These are phyloP conservation scores for Porphyrellus cyaneotinctus DNA, from an alignment of 768 basidiomycete genomes.

Conservation along the genomic window DNA sequence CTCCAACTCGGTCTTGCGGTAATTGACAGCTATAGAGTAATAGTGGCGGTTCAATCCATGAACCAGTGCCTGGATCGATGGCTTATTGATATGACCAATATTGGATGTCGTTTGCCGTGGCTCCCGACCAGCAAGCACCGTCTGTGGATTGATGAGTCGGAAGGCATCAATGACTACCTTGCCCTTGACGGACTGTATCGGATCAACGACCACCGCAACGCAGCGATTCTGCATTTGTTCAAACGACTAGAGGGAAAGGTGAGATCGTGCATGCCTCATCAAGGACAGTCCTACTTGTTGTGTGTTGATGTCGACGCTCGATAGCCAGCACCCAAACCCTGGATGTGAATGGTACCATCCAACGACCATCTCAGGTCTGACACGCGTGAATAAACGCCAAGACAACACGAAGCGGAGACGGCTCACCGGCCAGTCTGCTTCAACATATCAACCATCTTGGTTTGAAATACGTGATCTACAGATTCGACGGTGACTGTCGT, in stretches of 20 bases:
- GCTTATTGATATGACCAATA: conserved; percentile 98
- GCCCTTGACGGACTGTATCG: conserved; percentile 97
- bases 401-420: conserved; percentile 3
- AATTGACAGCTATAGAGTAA: conserved; percentile 96
- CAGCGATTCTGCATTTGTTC: conserved; percentile 90
- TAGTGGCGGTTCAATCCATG: conserved; percentile 98
- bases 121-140: conserved; percentile 88
- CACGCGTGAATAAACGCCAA: conserved; percentile 2
- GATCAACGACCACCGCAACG: conserved; percentile 96
- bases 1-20: conserved; percentile 96
- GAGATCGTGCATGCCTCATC: conserved; percentile 8
- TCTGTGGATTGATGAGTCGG: conserved; percentile 90
- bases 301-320: conserved; percentile 97
- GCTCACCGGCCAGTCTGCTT: conserved; percentile 95
- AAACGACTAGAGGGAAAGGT: conserved; percentile 65
- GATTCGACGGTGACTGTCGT: conserved; percentile 98
- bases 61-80: conserved; percentile 97
- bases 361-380: conserved; percentile 93
- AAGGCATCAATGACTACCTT: conserved; percentile 99
- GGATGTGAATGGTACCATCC: conserved; percentile 99
- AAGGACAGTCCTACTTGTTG: conserved; percentile 64
- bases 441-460: conserved; percentile 97
- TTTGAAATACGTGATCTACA: conserved; percentile 97
- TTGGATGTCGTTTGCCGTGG: conserved; percentile 97
- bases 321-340: conserved; percentile 99